Evolutionary conservation across 2,329 filamentous ascomycete genomes (phyloP).

Genomic region (Pyrenophora graminea): DNA sequence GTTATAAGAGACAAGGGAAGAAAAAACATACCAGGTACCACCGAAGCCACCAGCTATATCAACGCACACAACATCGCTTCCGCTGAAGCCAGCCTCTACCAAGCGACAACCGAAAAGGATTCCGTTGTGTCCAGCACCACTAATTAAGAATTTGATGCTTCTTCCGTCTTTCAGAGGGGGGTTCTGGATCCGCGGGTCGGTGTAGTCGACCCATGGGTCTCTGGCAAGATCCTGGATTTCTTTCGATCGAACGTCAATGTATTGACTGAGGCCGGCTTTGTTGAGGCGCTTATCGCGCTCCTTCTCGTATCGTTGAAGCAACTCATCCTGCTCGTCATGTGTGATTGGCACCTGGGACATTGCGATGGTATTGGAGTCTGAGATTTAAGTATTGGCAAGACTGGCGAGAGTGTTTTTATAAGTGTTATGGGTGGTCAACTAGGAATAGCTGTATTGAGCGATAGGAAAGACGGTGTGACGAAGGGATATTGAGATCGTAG

Average conservation of each 20-base stretch:
- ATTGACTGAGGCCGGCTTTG: neutral
- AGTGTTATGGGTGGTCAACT: too few species aligned
- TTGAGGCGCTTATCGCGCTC: constrained; percentile 5
- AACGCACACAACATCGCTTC: constrained; percentile 46
- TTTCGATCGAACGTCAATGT: constrained; percentile 1
- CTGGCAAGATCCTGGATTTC: neutral
- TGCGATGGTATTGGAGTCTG: neutral
- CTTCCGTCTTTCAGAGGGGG: constrained; percentile 1
- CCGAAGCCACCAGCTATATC: constrained; percentile 53
- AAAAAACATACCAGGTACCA: constrained; percentile 48
- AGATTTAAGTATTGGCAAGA: too few species aligned
- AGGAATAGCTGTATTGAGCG: too few species aligned
- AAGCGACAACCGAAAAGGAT: constrained; percentile 45
- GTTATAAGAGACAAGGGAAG: neutral
- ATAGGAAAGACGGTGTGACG: too few species aligned
- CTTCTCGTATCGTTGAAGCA: neutral
- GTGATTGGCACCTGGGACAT: too few species aligned
- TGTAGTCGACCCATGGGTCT: constrained; percentile 8
- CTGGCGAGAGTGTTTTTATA: too few species aligned
- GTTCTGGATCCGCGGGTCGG: neutral
- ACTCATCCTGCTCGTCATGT: too few species aligned
- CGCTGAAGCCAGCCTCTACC: constrained; percentile 39
- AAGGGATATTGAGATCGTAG: too few species aligned
- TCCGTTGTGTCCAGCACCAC: constrained; percentile 49
- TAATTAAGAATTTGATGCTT: constrained; percentile 37